A percentile compares a stretch with the other conserved stretches of the same genome.
phyloP scores from a whole-genome alignment of 2,329 filamentous ascomycete species.

The Alternaria gaisen region DNA sequence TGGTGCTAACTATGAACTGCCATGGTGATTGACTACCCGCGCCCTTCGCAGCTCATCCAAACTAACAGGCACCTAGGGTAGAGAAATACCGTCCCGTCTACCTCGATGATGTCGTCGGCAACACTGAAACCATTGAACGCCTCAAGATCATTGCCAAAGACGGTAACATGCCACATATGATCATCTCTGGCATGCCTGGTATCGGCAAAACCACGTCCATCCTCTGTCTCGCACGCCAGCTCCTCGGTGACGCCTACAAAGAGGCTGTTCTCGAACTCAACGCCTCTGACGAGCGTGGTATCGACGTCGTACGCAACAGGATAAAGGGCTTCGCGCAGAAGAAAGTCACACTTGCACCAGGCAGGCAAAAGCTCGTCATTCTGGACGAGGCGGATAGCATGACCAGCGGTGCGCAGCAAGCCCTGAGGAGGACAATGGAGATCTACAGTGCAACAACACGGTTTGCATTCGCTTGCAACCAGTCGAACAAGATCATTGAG shows the following conservation, averaged over 20 bases:
- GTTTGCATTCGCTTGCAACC: slow-evolving; percentile 98
- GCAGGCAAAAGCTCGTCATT: slow-evolving; percentile 95
- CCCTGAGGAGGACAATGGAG: slow-evolving; percentile 95
- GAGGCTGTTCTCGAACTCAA: slow-evolving; percentile 97
- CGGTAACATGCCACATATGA: slow-evolving; percentile 99
- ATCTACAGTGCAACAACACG: slow-evolving; percentile 96
- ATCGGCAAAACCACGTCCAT: slow-evolving; percentile 99
- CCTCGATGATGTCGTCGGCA: slow-evolving; percentile 96
- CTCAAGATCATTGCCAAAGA: slow-evolving; percentile 98
- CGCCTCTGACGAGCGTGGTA: slow-evolving; percentile 94
- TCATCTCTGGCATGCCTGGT: slow-evolving; percentile 99
- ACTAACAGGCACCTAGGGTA: slow-evolving; percentile 69
- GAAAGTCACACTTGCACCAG: slow-evolving; percentile 91
- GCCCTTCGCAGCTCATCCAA: background rate
- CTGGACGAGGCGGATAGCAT: slow-evolving; percentile 96
- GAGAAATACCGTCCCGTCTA: slow-evolving; percentile 97
- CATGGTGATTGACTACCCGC: slow-evolving; percentile 66
- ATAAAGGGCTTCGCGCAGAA: slow-evolving; percentile 99
- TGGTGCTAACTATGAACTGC: slow-evolving; percentile 73
- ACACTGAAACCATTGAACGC: slow-evolving; percentile 96
- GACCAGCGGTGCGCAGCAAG: slow-evolving; percentile 96
- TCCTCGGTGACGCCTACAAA: slow-evolving; percentile 93
- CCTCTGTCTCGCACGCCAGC: slow-evolving; percentile 87
- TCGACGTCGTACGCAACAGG: slow-evolving; percentile 94
- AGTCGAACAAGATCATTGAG: slow-evolving; percentile 99